Evolutionary conservation across 805 yeast genomes (phyloP).

Genomic region (Jamesozyma jinghongensis): DNA sequence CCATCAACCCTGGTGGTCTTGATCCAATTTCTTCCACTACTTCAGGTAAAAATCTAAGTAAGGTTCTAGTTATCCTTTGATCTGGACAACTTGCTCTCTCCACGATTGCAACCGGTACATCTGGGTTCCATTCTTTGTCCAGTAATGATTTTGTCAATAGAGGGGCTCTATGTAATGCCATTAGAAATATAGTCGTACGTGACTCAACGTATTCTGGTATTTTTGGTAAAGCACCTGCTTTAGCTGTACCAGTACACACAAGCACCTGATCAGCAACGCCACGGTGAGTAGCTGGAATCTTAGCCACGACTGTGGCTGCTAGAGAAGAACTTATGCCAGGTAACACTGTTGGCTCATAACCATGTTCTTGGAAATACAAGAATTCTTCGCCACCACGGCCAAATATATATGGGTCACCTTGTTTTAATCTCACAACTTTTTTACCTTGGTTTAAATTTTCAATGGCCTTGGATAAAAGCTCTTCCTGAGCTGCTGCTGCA

Average conservation of each 20-base stretch:
- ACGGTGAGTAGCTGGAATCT: conserved; percentile 86
- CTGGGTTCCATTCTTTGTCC: conserved; percentile 53
- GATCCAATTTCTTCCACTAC: conserved; percentile 74
- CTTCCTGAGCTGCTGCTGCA: conserved; percentile 88
- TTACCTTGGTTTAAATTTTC: conserved; percentile 54
- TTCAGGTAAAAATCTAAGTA: conserved; percentile 52
- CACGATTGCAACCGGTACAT: conserved; percentile 72
- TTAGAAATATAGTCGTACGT: conserved; percentile 78
- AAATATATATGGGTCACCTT: conserved; percentile 94
- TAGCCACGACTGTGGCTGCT: conserved; percentile 74
- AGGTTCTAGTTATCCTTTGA: conserved; percentile 75
- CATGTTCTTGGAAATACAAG: conserved; percentile 55
- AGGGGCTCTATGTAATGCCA: conserved; percentile 73
- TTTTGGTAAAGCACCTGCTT: conserved; percentile 71
- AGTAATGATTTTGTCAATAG: conserved; percentile 44
- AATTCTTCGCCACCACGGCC: conserved; percentile 96
- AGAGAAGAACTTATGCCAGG: conserved; percentile 89
- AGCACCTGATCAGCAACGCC: conserved; percentile 88
- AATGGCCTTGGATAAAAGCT: conserved; percentile 65
- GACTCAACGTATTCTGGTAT: conserved; percentile 64
- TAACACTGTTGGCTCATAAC: conserved; percentile 61
- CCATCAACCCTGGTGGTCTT: conserved; percentile 85
- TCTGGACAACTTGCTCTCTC: conserved; percentile 93
- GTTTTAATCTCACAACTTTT: conserved; percentile 81
- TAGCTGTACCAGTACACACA: conserved; percentile 91